phyloP scores from a whole-genome alignment of 1,284 basidiomycete genomes.

The Calocybe gambosa region DNA sequence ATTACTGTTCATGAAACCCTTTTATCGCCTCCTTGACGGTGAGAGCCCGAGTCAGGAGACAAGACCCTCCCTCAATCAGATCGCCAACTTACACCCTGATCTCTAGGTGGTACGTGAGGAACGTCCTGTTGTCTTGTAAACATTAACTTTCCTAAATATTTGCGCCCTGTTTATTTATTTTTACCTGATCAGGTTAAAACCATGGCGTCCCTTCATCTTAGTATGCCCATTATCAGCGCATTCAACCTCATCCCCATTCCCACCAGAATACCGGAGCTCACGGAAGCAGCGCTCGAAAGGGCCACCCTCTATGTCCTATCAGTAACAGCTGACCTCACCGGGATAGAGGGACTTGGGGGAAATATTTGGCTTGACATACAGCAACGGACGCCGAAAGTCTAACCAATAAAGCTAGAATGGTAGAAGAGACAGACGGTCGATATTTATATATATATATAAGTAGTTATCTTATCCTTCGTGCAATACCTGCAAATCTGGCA shows the following conservation, averaged over 20 bases:
- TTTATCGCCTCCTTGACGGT: background rate
- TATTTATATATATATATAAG: too few relatives aligned
- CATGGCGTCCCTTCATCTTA: constrained; percentile 16
- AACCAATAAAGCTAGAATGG: too few relatives aligned
- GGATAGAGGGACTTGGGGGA: too few relatives aligned
- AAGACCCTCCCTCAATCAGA: background rate
- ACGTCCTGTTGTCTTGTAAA: background rate
- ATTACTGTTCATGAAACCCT: background rate
- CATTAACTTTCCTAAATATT: background rate
- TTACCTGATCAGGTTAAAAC: constrained; percentile 15
- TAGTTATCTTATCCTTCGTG: too few relatives aligned
- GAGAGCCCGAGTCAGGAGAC: background rate
- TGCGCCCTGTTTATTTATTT: background rate
- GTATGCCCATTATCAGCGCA: background rate
- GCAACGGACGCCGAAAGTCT: too few relatives aligned
- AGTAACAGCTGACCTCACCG: too few relatives aligned
- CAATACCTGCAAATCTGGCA: too few relatives aligned
- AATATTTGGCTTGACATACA: too few relatives aligned
- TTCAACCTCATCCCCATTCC: background rate
- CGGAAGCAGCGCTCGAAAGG: constrained; percentile 3
- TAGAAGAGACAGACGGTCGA: too few relatives aligned
- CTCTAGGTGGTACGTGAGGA: background rate
- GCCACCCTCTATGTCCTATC: too few relatives aligned
- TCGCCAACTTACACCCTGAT: background rate
- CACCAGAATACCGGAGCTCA: background rate